Base-by-base conservation (phyloP, 768 basidiomycete species). In the Phanerochaete sordida region DNA sequence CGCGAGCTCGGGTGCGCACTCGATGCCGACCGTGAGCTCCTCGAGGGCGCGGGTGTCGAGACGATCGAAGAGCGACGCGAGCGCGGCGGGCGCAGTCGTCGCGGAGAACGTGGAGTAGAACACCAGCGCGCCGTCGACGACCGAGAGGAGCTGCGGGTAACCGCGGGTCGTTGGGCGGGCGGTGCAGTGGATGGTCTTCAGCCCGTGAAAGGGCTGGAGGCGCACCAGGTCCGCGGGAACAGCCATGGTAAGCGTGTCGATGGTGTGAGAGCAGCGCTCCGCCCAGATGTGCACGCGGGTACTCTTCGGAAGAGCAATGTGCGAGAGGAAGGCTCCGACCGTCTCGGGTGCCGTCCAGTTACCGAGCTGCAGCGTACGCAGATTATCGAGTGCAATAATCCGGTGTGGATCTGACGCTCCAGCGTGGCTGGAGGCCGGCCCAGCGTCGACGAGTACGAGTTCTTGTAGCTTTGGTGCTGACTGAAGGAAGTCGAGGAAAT, bases 111-210 rank as follows among this genome's bases (percentile, higher is more conserved):
- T 47, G 11, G 50, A 48, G 43, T 59, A 51, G 16, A 58, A 44
- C 19, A 55, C 52, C 7, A 62, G 43, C 5, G 49, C 53, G 13
- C 53, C 57, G 33, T 62, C 56, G 1, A 51, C 31, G 7, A 59
- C 52, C 1, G 61, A 54, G n/a, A 62, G n/a, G 35, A 62, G 61
- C 37, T 62, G 61, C 2, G 61, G 61, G 26, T 53, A 50, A 30
- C 59, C 50, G n/a, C 48, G n/a, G 1, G 6, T 43, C 7, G 61
- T 53, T 12, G 61, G 61, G 28, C 57, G 57, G 27, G 43, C 53
- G 30, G 49, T 58, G 43, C 59, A 39, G 43, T 62, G 57, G 19
- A 62, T 30, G 19, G 58, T 53, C 24, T 28, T 62, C 43, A 62
- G 57, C 4, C 44, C 26, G 24, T 62, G 61, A 9, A 62, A 39